phyloP scores from a whole-genome alignment of 805 yeast genomes.

The Starmerella floris region DNA sequence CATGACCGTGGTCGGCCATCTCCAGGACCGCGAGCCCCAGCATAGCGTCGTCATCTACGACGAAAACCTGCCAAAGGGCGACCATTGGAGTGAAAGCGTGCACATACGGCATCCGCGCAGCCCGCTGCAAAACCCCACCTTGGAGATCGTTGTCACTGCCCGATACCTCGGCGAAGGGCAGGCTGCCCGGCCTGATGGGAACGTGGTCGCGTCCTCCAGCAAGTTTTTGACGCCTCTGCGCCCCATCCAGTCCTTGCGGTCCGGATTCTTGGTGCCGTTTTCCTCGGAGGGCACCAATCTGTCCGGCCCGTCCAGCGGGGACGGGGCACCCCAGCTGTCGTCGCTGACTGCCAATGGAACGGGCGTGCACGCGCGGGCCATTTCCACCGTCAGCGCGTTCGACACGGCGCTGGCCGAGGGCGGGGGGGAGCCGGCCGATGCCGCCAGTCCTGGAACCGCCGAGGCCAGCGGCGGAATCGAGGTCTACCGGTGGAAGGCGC shows the following conservation, averaged over 20 bases:
- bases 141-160: conserved; percentile 16
- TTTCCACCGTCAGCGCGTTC: conserved; percentile 2
- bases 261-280: conserved; percentile 7
- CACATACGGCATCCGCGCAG: conserved; percentile 19
- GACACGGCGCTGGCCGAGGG: not conserved
- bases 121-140: conserved; percentile 16
- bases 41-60: conserved; percentile 16
- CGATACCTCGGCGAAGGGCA: not conserved
- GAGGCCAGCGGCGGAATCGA: conserved; percentile 5
- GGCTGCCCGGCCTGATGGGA: not conserved
- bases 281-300: too few relatives aligned
- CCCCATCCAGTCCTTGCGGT: conserved; percentile 4
- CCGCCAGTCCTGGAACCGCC: not conserved
- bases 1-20: conserved; percentile 13
- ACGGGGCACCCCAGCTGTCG: not conserved
- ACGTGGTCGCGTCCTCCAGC: not conserved
- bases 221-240: conserved; percentile 6
- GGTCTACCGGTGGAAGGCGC: conserved; percentile 14
- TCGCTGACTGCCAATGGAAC: not conserved
- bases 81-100: conserved; percentile 3
- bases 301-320: not conserved
- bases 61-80: conserved; percentile 5
- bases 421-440: not conserved
- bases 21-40: conserved; percentile 10
- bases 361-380: conserved; percentile 3